phyloP scores from a whole-genome alignment of 371 early-diverging fungal species.

The Mortierella sp. region DNA sequence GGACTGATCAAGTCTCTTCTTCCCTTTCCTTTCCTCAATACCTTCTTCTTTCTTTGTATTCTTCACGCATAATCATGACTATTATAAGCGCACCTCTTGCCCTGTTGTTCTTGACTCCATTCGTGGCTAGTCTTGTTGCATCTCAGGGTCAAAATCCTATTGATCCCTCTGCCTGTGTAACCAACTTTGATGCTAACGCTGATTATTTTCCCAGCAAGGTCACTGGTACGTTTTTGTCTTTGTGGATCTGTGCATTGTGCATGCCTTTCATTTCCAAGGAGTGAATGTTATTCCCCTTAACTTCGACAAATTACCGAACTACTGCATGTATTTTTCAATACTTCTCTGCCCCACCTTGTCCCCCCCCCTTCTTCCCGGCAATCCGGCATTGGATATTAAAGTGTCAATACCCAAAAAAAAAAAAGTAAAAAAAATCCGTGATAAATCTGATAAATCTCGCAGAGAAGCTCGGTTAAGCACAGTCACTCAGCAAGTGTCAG shows the following conservation, averaged over 20 bases:
- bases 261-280: neutral
- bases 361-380: too few relatives aligned
- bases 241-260: neutral
- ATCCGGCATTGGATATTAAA: too few relatives aligned
- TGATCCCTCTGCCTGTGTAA: constrained; percentile 58
- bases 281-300: too few relatives aligned
- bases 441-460: too few relatives aligned
- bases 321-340: too few relatives aligned
- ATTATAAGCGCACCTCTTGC: constrained; percentile 12
- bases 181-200: constrained; percentile 44
- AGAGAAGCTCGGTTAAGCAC: too few relatives aligned
- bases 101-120: constrained; percentile 44
- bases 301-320: too few relatives aligned
- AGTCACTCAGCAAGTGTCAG: too few relatives aligned
- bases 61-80: neutral
- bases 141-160: constrained; percentile 60
- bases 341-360: too few relatives aligned
- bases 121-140: constrained; percentile 42
- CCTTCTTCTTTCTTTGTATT: constrained; percentile 5
- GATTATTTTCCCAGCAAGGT: constrained; percentile 73
- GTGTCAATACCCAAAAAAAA: too few relatives aligned
- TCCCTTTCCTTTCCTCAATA: neutral
- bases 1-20: neutral
- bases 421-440: too few relatives aligned
- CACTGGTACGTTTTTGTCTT: constrained; percentile 58